Base-by-base conservation (phyloP, 202 grass and related monocot genomes). In the Setaria italica region DNA sequence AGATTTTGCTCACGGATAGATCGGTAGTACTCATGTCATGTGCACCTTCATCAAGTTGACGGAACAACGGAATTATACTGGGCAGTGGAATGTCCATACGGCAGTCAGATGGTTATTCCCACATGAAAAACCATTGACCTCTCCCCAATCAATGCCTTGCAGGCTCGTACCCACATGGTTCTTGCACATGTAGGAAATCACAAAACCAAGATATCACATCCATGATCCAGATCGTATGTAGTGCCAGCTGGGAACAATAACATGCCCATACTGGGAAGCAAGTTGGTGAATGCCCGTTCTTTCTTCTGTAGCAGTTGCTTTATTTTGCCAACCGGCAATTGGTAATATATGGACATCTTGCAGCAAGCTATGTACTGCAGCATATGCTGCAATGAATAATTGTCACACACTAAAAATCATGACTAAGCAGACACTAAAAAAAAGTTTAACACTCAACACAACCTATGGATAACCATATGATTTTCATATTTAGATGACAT, bases 101-200 rank as follows among this genome's bases (percentile, higher is more conserved):
- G 30, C 37, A 49, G 34, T 32, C 21, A 70, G 42, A 85, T 25
- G 46, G 43, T 70, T 56, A 20, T 11, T n/a, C 48, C 14, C 76
- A 86, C 55, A 71, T 62, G 41, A 41, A 51, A 62, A 63, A 30
- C 42, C 19, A 29, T 49, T 77, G 78, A 76, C 70, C 53, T 68
- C 19, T 8, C 39, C 4, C 39, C 70, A 76, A 69, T 82, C 47
- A 87, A 37, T 74, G 30, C 10, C 58, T 46, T 66, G 21, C 67
- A 80, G 62, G 39, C 65, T 79, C 64, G 37, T 41, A 25, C 41
- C 32, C 55, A 39, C 42, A 86, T 30, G 72, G 55, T 34, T 21
- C 39, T 77, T 71, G 76, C 75, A 79, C 66, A 73, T 64, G 77
- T 25, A 47, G 11, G 57, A 35, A 55, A 70, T 62, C 9, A 60